A percentile compares a stretch with the other conserved stretches of the same genome.
Evolutionary conservation across 2,329 filamentous ascomycete genomes (phyloP).

Genomic region (Stagonosporopsis chrysanthemi): DNA sequence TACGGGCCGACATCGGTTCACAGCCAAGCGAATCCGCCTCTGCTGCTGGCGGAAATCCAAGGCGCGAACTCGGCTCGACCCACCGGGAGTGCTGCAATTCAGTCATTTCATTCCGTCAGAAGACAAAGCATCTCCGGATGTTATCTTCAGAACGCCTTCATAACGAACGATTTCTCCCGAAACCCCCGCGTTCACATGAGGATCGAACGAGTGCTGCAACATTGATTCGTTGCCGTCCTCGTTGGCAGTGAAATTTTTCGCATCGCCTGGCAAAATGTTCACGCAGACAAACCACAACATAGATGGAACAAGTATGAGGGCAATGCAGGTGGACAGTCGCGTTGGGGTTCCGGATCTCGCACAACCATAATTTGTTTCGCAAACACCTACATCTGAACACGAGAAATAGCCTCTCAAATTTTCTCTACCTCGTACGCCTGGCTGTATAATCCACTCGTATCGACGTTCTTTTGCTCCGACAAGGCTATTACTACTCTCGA

Average conservation of each 20-base stretch:
- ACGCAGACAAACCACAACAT: neutral
- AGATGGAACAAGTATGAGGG: no score
- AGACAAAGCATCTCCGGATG: neutral
- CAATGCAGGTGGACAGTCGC: no score
- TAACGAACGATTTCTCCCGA: neutral
- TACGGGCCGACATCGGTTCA: slow-evolving; percentile 14
- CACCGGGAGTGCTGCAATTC: neutral
- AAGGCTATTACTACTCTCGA: no score
- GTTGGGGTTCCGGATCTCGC: no score
- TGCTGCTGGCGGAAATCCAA: slow-evolving; percentile 2
- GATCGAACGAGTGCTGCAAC: neutral
- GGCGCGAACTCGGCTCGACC: neutral
- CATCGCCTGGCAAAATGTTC: neutral
- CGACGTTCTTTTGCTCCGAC: no score
- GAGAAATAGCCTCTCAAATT: no score
- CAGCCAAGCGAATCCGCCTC: slow-evolving; percentile 7
- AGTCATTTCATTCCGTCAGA: slow-evolving; percentile 17
- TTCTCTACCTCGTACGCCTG: no score
- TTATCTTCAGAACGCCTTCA: slow-evolving; percentile 2
- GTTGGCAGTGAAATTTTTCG: neutral
- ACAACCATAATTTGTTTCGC: no score
- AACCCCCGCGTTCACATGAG: neutral
- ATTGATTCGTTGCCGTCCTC: neutral
- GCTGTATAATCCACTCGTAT: no score
- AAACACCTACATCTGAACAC: no score